phyloP scores from a whole-genome alignment of 768 basidiomycete species.

The Leucogyrophana mollusca region DNA sequence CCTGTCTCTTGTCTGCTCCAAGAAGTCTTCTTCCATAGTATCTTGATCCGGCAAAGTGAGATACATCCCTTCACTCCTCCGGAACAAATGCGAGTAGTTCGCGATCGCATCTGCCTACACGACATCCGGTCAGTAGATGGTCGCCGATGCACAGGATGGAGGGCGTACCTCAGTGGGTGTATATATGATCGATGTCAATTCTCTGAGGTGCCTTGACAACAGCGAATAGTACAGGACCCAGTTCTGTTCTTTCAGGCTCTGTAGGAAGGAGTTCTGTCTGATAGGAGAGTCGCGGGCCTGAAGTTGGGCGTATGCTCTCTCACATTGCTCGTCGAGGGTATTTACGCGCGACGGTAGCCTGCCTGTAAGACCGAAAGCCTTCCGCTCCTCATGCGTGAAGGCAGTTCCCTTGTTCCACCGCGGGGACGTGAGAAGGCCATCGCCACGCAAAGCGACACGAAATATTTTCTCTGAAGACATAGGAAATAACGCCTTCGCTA shows the following conservation, averaged over 20 bases:
- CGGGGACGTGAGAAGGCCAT: conserved; percentile 60
- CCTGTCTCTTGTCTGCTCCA: conserved; percentile 60
- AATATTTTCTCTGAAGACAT: conserved; percentile 10
- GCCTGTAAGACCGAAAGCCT: conserved; percentile 60
- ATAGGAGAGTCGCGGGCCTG: conserved; percentile 34
- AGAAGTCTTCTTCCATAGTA: conserved; percentile 73
- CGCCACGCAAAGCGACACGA: conserved; percentile 58
- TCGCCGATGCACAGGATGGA: background rate
- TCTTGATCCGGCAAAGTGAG: conserved; percentile 60
- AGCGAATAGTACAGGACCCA: conserved; percentile 80
- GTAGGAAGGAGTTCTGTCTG: conserved; percentile 73
- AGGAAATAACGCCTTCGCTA: conserved; percentile 1
- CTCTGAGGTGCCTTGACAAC: conserved; percentile 53
- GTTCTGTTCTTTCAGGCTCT: conserved; percentile 77
- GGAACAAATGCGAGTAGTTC: conserved; percentile 81
- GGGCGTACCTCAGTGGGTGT: conserved; percentile 71
- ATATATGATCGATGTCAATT: conserved; percentile 68
- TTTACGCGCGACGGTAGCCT: conserved; percentile 52
- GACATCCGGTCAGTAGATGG: background rate
- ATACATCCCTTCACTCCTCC: conserved; percentile 76
- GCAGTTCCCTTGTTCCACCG: conserved; percentile 81
- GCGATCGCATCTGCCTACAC: conserved; percentile 75
- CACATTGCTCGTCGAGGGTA: conserved; percentile 73
- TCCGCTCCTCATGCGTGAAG: conserved; percentile 67
- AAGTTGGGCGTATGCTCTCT: conserved; percentile 71